Conservation (phyloP, 2,329 filamentous ascomycete genomes). For the Ophiostoma fasciatum region DNA sequence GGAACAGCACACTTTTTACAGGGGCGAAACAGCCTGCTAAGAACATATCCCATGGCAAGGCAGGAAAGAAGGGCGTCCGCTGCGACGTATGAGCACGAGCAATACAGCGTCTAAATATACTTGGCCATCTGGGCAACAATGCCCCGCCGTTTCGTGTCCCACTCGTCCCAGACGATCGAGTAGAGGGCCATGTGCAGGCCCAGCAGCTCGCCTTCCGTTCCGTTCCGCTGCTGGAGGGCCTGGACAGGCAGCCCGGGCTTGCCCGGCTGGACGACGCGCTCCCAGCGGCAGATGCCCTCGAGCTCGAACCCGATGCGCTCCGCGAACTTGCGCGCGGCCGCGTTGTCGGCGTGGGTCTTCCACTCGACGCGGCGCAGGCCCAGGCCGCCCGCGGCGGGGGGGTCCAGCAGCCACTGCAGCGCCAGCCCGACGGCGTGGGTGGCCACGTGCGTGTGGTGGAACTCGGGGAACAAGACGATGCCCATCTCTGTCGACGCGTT, state of each 20-base stretch:
- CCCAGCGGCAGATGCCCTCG: slow-evolving; percentile 4
- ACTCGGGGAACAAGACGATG: slow-evolving; percentile 6
- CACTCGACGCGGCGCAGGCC: slow-evolving; percentile 6
- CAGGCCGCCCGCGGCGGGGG: not conserved
- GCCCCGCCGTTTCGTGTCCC: too few relatives aligned
- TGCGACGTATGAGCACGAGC: too few relatives aligned
- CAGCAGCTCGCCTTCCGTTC: too few relatives aligned
- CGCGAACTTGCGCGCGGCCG: not conserved
- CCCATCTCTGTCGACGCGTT: slow-evolving; percentile 4
- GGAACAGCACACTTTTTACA: too few relatives aligned
- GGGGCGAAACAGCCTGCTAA: too few relatives aligned
- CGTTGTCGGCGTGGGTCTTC: slow-evolving; percentile 3
- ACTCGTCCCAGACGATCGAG: too few relatives aligned
- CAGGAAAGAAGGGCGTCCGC: too few relatives aligned
- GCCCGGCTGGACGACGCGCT: slow-evolving; percentile 2
- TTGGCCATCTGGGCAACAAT: too few relatives aligned
- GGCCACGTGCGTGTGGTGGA: slow-evolving; percentile 6
- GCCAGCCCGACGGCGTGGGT: slow-evolving; percentile 3
- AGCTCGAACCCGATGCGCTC: slow-evolving; percentile 3
- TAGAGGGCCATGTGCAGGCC: too few relatives aligned
- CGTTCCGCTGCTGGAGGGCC: not conserved
- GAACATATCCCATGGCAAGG: too few relatives aligned
- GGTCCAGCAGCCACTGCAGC: slow-evolving; percentile 4
- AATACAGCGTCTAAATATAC: too few relatives aligned
- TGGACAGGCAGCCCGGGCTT: not conserved